Evolutionary conservation across 208 protist genomes (phyloP).

Genomic region (Novymonas esmeraldas): DNA sequence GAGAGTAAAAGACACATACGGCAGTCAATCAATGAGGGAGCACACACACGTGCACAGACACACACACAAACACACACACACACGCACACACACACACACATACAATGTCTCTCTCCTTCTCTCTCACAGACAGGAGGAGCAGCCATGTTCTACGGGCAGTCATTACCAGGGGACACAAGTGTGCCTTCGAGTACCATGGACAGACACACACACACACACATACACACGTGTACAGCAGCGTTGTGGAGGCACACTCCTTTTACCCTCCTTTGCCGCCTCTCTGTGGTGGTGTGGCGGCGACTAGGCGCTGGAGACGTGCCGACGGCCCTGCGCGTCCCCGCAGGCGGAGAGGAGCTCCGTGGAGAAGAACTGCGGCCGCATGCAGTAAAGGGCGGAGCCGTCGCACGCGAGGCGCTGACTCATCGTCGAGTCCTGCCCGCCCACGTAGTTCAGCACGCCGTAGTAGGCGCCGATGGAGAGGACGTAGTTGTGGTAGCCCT

Average conservation of each 20-base stretch:
- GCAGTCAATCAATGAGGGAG: too few species aligned
- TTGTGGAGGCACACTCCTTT: neutral
- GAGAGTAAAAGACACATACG: too few species aligned
- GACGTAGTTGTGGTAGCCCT: constrained; percentile 56
- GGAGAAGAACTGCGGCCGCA: constrained; percentile 48
- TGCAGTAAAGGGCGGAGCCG: constrained; percentile 36
- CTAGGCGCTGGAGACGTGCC: constrained; percentile 6
- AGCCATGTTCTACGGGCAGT: too few species aligned
- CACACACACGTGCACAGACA: neutral
- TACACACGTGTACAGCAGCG: too few species aligned
- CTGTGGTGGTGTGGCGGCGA: too few species aligned
- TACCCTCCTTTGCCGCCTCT: neutral
- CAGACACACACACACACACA: constrained; percentile 5
- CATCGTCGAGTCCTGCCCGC: constrained; percentile 58
- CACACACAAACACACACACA: neutral
- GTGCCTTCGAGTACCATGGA: neutral
- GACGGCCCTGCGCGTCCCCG: constrained; percentile 31
- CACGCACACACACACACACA: neutral
- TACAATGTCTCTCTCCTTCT: too few species aligned
- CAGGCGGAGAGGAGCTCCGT: constrained; percentile 35
- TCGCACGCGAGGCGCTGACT: constrained; percentile 49
- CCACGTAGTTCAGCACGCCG: constrained; percentile 55
- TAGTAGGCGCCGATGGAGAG: constrained; percentile 49
- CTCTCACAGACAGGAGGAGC: neutral
- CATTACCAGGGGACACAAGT: too few species aligned